These are phyloP conservation scores for Plasmodium relictum DNA, from an alignment of 169 alveolate genomes.

Conservation along the genomic window DNA sequence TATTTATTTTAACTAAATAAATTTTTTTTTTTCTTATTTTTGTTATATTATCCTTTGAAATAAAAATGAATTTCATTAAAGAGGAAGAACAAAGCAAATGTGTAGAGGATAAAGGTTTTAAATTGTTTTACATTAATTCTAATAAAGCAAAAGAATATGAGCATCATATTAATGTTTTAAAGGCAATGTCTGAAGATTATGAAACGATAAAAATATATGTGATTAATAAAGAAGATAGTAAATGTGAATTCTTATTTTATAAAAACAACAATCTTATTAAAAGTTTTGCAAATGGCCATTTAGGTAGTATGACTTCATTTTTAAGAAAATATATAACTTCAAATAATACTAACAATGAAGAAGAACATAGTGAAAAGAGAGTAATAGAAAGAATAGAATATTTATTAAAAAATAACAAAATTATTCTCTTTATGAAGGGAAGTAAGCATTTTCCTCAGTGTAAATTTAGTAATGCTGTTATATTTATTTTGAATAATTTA, in stretches of 20 bases:
- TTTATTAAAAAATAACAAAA: constrained; percentile 78
- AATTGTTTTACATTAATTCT: constrained; percentile 46
- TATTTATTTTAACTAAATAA: too few species aligned
- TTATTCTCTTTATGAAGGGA: constrained; percentile 89
- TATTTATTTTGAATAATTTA: constrained; percentile 80
- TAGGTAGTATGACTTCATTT: constrained; percentile 27
- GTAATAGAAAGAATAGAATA: constrained; percentile 44
- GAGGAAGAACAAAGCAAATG: constrained; percentile 27
- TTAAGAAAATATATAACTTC: constrained; percentile 15
- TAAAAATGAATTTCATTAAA: constrained; percentile 43
- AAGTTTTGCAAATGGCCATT: constrained; percentile 21
- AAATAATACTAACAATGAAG: constrained; percentile 3
- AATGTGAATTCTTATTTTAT: constrained; percentile 26
- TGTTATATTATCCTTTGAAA: neutral
- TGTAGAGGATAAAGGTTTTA: constrained; percentile 26
- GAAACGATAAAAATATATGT: constrained; percentile 26
- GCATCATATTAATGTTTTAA: constrained; percentile 36
- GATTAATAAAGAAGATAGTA: constrained; percentile 4
- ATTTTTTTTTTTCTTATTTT: neutral
- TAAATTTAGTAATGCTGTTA: constrained; percentile 86
- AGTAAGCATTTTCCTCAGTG: constrained; percentile 86
- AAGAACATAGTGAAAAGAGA: neutral
- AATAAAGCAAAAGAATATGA: constrained; percentile 38
- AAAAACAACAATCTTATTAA: constrained; percentile 21
- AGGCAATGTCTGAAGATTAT: constrained; percentile 55